These are phyloP conservation scores for Myriosclerotinia scirpicola DNA, from an alignment of 2,329 filamentous ascomycete genomes.

Conservation along the genomic window DNA sequence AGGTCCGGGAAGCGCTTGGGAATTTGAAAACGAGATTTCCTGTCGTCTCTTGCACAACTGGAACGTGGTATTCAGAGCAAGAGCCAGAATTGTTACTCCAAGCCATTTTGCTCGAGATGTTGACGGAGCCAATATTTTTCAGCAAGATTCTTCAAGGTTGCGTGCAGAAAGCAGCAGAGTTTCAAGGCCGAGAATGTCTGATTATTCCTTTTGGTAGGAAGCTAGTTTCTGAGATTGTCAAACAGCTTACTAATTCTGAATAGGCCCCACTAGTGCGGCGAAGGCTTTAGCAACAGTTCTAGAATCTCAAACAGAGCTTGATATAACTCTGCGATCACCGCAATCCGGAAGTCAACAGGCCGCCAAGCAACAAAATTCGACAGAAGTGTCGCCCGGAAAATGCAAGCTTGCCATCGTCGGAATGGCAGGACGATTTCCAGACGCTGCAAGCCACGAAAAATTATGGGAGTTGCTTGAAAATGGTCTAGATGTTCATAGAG, in stretches of 20 bases:
- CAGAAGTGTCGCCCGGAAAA: constrained; percentile 20
- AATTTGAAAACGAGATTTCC: constrained; percentile 48
- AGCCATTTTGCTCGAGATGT: constrained; percentile 47
- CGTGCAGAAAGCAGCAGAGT: constrained; percentile 45
- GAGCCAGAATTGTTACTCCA: constrained; percentile 29
- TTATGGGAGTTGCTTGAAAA: constrained; percentile 75
- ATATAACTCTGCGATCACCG: constrained; percentile 11
- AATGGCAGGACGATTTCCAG: constrained; percentile 75
- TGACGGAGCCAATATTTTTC: constrained; percentile 52
- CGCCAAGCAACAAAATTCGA: constrained; percentile 10
- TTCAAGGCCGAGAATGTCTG: constrained; percentile 45
- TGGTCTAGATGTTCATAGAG: constrained; percentile 71
- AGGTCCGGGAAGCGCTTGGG: constrained; percentile 44
- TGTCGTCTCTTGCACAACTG: constrained; percentile 51
- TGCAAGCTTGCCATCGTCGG: constrained; percentile 71
- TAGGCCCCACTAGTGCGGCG: constrained; percentile 52
- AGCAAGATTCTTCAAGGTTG: constrained; percentile 51
- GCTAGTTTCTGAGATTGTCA: neutral
- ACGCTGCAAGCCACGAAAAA: constrained; percentile 67
- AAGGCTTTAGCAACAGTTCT: constrained; percentile 26
- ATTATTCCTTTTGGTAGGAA: constrained; percentile 49
- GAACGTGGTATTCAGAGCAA: constrained; percentile 26
- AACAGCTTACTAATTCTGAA: constrained; percentile 41
- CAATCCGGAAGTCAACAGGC: neutral
- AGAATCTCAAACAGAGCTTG: constrained; percentile 22